These are phyloP conservation scores for Chamaecyparis obtusa DNA, from an alignment of 75 land plant species.

Conservation along the genomic window DNA sequence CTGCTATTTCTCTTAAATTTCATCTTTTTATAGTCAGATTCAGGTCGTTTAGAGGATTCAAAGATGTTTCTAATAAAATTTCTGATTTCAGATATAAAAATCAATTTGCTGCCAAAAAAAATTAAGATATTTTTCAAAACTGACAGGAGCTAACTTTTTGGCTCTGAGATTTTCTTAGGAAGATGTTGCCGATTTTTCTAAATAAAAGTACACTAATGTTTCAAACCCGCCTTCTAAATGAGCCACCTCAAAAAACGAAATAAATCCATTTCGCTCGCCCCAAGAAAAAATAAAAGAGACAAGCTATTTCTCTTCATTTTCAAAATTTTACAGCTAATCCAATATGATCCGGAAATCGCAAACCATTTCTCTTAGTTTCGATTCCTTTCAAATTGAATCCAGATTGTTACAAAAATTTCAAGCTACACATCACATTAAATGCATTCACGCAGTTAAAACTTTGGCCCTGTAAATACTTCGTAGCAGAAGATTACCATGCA, in stretches of 20 bases:
- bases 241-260: background rate
- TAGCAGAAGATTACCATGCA: background rate
- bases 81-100: background rate
- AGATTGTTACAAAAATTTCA: background rate
- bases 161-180: background rate
- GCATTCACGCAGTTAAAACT: background rate
- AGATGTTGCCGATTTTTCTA: too few species aligned
- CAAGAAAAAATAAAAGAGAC: background rate
- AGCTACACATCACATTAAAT: background rate
- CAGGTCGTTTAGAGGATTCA: too few species aligned
- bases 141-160: background rate
- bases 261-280: background rate
- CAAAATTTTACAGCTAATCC: background rate
- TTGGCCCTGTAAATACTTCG: background rate
- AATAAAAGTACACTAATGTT: too few species aligned
- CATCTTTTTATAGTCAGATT: background rate
- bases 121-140: too few species aligned
- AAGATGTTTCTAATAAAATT: background rate
- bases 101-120: background rate
- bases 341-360: background rate
- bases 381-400: background rate
- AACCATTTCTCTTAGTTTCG: too few species aligned
- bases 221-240: too few species aligned
- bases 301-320: too few species aligned
- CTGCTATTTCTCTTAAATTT: background rate